Evolutionary conservation across 805 yeast species (phyloP).

Genomic region (Starmerella khaoyaiensis): DNA sequence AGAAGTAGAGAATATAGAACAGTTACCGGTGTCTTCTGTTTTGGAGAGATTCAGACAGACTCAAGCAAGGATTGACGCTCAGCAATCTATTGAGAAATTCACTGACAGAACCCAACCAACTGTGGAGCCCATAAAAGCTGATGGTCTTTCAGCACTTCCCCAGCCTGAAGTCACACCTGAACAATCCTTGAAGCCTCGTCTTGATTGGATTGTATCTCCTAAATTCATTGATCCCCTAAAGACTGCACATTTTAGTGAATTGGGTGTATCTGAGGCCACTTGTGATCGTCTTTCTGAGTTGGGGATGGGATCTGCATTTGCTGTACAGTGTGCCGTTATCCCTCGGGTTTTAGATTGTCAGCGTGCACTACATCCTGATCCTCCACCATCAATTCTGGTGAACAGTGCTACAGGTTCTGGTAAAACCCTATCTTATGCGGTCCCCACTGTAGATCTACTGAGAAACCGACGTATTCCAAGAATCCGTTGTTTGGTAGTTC

Average conservation of each 20-base stretch:
- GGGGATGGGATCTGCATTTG: constrained; percentile 49
- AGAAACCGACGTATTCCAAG: constrained; percentile 51
- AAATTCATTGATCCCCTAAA: constrained; percentile 38
- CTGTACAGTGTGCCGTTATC: constrained; percentile 62
- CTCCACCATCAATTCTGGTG: constrained; percentile 51
- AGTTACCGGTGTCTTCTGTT: constrained; percentile 8
- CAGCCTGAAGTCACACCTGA: constrained; percentile 44
- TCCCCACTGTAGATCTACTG: constrained; percentile 69
- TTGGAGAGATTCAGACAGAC: constrained; percentile 17
- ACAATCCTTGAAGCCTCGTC: constrained; percentile 32
- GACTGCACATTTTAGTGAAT: constrained; percentile 37
- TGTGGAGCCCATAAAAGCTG: constrained; percentile 12
- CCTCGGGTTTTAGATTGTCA: constrained; percentile 39
- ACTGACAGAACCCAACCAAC: not conserved
- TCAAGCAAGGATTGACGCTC: constrained; percentile 5
- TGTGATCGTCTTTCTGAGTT: constrained; percentile 35
- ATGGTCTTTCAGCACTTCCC: constrained; percentile 58
- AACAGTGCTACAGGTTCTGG: constrained; percentile 96
- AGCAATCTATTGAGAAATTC: not conserved
- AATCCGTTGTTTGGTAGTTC: constrained; percentile 60
- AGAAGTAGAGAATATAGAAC: too few relatives aligned
- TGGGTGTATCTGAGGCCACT: constrained; percentile 35
- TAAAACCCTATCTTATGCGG: constrained; percentile 75
- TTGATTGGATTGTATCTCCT: constrained; percentile 57
- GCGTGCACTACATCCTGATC: constrained; percentile 27